Base-by-base conservation (phyloP, 2,329 filamentous ascomycete species). In the Apiospora phragmitis region DNA sequence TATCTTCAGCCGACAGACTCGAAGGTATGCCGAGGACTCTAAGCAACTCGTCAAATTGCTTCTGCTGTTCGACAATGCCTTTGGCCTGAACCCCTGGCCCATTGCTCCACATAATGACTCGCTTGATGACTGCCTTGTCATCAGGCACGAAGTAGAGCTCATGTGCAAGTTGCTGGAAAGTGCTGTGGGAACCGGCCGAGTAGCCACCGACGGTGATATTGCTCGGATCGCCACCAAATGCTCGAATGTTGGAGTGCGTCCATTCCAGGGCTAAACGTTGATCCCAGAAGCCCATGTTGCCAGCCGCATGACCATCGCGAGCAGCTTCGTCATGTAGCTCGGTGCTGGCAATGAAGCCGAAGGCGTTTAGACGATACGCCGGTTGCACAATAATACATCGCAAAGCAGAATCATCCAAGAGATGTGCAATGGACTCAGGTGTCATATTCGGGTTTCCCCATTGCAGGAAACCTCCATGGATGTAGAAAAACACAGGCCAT, bases 401-500 rank as follows among this genome's bases (percentile, higher is more conserved):
- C 73, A 86, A 83, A 11, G 78, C 78, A 0, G 86, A 86, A 67
- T 88, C 85, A 47, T 80, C 82, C 8, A 89, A 77, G 55, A 90
- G 78, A 1, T 82, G 81, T 3, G 81, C 80, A 1, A 84, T 38
- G 18, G 69, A 70, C 16, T 70, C 77, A 66, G 84, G 82, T 35
- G 81, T 78, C 32, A 81, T 80, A 72, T 88, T 89, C 0, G 88
- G 82, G 12, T 77, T 81, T 26, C 88, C 88, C 71, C 85, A 86
- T 78, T 90, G 88, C 29, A 90, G 80, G 75, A 88, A 90, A 3
- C 88, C 88, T 42, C 86, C 86, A 73, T 88, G 88, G 65, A 89
- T 87, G 76, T 84, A 89, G 74, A 90, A 85, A 68, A 88, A 81
- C 0, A 90, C 87, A 5, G 88, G 88, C 87, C 87, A 90, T 21